Evolutionary conservation across 306 rosid species (phyloP).

Genomic region (Astragalus membranaceus): DNA sequence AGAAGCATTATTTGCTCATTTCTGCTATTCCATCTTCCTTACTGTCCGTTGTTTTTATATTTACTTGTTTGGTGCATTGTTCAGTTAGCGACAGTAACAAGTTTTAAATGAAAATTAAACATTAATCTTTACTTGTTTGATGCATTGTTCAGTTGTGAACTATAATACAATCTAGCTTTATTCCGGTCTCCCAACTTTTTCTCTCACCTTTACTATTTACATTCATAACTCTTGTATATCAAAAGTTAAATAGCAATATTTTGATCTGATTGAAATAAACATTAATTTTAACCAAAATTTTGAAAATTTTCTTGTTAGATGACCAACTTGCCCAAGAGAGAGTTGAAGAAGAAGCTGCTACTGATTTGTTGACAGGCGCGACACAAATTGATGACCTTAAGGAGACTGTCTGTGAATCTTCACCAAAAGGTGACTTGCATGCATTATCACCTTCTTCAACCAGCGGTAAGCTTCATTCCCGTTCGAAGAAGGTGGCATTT

Average conservation of each 20-base stretch:
- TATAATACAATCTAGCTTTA: no score
- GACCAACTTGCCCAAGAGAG: constrained; percentile 26
- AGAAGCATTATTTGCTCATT: constrained; percentile 18
- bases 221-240: no score
- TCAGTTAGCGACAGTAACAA: no score
- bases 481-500: constrained; percentile 56
- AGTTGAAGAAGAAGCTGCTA: constrained; percentile 15
- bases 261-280: neutral
- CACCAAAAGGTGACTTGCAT: constrained; percentile 18
- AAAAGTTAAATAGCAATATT: neutral
- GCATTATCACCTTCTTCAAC: neutral
- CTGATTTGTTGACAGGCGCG: constrained; percentile 21
- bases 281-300: neutral
- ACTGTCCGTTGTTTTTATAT: neutral
- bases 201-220: no score
- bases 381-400: constrained; percentile 4
- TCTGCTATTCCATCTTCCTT: neutral
- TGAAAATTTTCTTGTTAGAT: constrained; percentile 27
- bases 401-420: constrained; percentile 13
- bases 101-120: no score
- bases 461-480: no score
- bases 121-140: no score
- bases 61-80: neutral
- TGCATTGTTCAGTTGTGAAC: no score
- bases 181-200: no score